Evolutionary conservation across 1,284 basidiomycete species (phyloP).

Genomic region (Malassezia restricta): DNA sequence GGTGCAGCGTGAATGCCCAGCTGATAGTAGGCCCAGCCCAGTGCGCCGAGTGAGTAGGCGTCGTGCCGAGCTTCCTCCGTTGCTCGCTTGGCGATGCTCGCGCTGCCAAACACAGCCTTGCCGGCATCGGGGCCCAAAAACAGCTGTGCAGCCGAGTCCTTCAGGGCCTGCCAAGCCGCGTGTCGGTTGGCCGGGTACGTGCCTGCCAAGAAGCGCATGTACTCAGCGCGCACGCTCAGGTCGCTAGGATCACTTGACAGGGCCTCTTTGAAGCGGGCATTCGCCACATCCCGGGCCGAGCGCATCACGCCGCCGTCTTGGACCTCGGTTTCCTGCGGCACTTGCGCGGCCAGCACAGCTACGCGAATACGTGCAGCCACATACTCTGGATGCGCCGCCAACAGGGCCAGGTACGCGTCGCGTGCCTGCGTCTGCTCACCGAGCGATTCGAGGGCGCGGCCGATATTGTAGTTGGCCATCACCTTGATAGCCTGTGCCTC

Average conservation of each 20-base stretch:
- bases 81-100: slow-evolving; percentile 23
- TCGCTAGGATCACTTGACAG: slow-evolving; percentile 36
- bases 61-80: slow-evolving; percentile 34
- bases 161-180: slow-evolving; percentile 34
- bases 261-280: slow-evolving; percentile 34
- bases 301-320: slow-evolving; percentile 15
- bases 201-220: slow-evolving; percentile 42
- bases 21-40: slow-evolving; percentile 45
- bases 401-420: slow-evolving; percentile 33
- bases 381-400: slow-evolving; percentile 41
- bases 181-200: slow-evolving; percentile 34
- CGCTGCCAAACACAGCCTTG: slow-evolving; percentile 27
- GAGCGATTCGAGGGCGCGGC: slow-evolving; percentile 31
- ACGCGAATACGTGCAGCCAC: slow-evolving; percentile 42
- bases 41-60: slow-evolving; percentile 29
- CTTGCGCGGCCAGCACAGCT: slow-evolving; percentile 30
- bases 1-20: slow-evolving; percentile 27
- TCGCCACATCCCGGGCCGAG: slow-evolving; percentile 24
- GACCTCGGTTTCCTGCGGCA: slow-evolving; percentile 7
- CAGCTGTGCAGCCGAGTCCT: slow-evolving; percentile 39
- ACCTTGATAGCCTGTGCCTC: slow-evolving; percentile 23
- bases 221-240: slow-evolving; percentile 36
- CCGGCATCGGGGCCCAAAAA: slow-evolving; percentile 25
- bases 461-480: slow-evolving; percentile 39
- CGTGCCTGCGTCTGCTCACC: slow-evolving; percentile 28